phyloP scores from a whole-genome alignment of 805 yeast genomes.

The Candida ficus region DNA sequence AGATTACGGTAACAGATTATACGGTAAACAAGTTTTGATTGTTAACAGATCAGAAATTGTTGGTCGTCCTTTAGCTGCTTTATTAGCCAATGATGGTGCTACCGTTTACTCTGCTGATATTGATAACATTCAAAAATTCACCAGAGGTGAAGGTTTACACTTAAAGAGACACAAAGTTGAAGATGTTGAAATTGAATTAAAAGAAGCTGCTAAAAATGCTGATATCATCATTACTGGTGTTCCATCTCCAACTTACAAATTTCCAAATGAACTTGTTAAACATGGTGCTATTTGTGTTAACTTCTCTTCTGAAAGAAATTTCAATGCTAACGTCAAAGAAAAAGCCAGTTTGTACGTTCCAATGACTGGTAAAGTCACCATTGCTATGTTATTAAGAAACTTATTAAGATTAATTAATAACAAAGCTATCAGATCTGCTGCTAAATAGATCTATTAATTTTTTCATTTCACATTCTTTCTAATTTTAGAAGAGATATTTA shows the following conservation, averaged over 20 bases:
- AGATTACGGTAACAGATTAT: slow-evolving; percentile 85
- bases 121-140: slow-evolving; percentile 82
- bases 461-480: not conserved
- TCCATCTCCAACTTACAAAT: slow-evolving; percentile 77
- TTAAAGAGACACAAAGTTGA: slow-evolving; percentile 78
- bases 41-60: slow-evolving; percentile 96
- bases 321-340: slow-evolving; percentile 72
- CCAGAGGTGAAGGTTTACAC: slow-evolving; percentile 88
- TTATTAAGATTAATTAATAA: slow-evolving; percentile 77
- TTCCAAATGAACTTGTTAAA: slow-evolving; percentile 73
- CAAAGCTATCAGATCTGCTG: slow-evolving; percentile 24
- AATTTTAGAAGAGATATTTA: not conserved
- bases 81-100: slow-evolving; percentile 96
- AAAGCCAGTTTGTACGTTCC: slow-evolving; percentile 93
- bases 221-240: slow-evolving; percentile 97
- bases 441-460: not conserved
- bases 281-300: slow-evolving; percentile 90
- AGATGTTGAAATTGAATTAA: slow-evolving; percentile 48
- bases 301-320: slow-evolving; percentile 86
- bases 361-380: slow-evolving; percentile 93
- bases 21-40: slow-evolving; percentile 86
- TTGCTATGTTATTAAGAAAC: slow-evolving; percentile 89
- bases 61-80: slow-evolving; percentile 94
- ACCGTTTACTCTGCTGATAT: slow-evolving; percentile 89
- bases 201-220: slow-evolving; percentile 63